Evolutionary conservation across 2,329 filamentous ascomycete species (phyloP), one percentile per base, ranked within the genome.

Genomic region (Malbranchea zuffiana): DNA sequence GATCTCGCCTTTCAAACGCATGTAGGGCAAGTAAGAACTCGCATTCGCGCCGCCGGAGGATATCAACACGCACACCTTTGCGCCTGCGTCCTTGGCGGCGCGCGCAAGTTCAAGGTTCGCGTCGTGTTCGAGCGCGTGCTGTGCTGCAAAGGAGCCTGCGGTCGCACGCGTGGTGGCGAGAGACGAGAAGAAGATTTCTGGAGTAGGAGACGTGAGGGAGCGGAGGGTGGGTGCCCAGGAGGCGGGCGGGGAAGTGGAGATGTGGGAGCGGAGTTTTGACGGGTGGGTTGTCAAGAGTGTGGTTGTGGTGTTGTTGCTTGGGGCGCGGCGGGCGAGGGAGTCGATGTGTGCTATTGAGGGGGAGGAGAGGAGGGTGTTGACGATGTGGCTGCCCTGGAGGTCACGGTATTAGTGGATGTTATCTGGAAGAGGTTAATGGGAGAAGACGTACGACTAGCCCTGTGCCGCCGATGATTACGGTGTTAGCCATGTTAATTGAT

Each of bases 111-210:
- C 78, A 32, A 92, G 59, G 60, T 93, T 93, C 29, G 94, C 68
- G 53, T 90, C 85, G 54, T 86, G 75, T 63, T 95, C 88, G 46
- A 95, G 82, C 54, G 82, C 82, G 64, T 84, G 81, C 62, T 95
- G 88, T 44, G 78, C 76, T 18, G 76, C 79, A 46, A 93, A 63
- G 40, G 80, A 69, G 43, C 87, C 87, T 0, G 85, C 86, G 8
- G 70, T 68, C 0, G 67, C 80, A 32, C 77, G 74, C 0, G 87
- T 95, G 2, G 85, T 94, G 40, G 80, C 88, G 1, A 95, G 71
- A 1, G 75, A 75, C 2, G 82, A 86, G 62, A 88, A 76, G 63
- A 90, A 78, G 46, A 81, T 65, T 1, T 66, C 56, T 0, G 82
- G 77, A 0, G 66, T 44, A 0, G 78, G 72, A n/a, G n/a, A n/a